Percentiles rank a stretch among this genome's conserved stretches.
Conservation (phyloP, 148 eudicot species). For the Camellia lanceoleosa region DNA sequence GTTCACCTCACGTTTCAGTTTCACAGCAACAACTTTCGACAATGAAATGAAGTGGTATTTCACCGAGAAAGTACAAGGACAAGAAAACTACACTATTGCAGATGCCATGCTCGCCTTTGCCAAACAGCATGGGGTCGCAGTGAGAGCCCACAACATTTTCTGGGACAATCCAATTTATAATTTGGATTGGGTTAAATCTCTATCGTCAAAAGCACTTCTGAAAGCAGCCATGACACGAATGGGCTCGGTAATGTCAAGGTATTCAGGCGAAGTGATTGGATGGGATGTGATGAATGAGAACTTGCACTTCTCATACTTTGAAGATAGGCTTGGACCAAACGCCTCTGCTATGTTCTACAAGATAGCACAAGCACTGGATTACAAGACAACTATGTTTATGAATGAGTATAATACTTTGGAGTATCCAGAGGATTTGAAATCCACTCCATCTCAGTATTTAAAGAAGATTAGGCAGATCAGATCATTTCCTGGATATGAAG, state of each 20-base stretch:
- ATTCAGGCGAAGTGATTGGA: slow-evolving; percentile 44
- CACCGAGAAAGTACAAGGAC: slow-evolving; percentile 12
- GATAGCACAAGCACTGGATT: slow-evolving; percentile 39
- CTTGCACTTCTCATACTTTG: slow-evolving; percentile 49
- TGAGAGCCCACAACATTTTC: slow-evolving; percentile 29
- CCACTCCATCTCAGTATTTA: slow-evolving; percentile 46
- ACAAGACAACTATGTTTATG: slow-evolving; percentile 43
- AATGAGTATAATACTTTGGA: slow-evolving; percentile 67
- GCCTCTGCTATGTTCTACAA: slow-evolving; percentile 49
- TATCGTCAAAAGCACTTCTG: slow-evolving; percentile 1
- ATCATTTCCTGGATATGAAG: slow-evolving; percentile 33
- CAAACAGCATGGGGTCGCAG: slow-evolving; percentile 20
- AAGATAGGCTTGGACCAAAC: slow-evolving; percentile 53
- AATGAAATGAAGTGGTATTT: slow-evolving; percentile 40
- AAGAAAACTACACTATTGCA: slow-evolving; percentile 28
- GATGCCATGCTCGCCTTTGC: slow-evolving; percentile 35
- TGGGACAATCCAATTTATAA: slow-evolving; percentile 17
- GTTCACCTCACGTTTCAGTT: slow-evolving; percentile 26
- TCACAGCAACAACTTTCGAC: slow-evolving; percentile 24
- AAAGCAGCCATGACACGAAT: slow-evolving; percentile 29
- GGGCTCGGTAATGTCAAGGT: slow-evolving; percentile 52
- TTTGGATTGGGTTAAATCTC: slow-evolving; percentile 18
- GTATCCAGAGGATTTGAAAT: slow-evolving; percentile 27
- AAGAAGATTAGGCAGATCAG: slow-evolving; percentile 38
- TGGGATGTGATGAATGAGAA: slow-evolving; percentile 91